These are phyloP conservation scores for Fomitopsis palustris DNA, from an alignment of 1,284 basidiomycete genomes.

Conservation along the genomic window DNA sequence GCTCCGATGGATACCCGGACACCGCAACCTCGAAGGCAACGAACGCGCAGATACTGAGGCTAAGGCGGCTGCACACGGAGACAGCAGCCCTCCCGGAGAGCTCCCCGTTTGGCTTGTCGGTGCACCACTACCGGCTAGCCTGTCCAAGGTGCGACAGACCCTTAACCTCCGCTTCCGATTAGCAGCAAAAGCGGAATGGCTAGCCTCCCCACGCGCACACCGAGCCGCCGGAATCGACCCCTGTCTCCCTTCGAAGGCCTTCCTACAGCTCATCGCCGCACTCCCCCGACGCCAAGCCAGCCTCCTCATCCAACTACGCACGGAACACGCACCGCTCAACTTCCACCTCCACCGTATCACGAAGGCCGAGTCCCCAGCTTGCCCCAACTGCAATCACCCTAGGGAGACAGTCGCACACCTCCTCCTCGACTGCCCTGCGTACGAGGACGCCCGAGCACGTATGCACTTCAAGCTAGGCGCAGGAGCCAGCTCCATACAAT, in stretches of 20 bases:
- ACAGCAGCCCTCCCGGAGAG: not conserved
- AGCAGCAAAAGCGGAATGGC: conserved; percentile 3
- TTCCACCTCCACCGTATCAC: conserved; percentile 23
- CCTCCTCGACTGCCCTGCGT: conserved; percentile 25
- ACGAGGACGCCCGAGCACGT: too few species aligned
- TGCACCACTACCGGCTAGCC: conserved; percentile 11
- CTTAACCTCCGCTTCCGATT: not conserved
- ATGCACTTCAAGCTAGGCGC: too few species aligned
- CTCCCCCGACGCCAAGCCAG: conserved; percentile 11
- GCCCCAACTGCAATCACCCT: conserved; percentile 18
- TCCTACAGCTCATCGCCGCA: not conserved
- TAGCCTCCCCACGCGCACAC: not conserved
- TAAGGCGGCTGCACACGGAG: conserved; percentile 15
- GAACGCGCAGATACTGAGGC: conserved; percentile 15
- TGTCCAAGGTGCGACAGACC: conserved; percentile 3
- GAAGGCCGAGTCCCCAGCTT: conserved; percentile 12
- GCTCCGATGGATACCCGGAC: conserved; percentile 16
- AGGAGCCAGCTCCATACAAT: conserved; percentile 3
- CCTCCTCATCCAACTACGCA: conserved; percentile 27
- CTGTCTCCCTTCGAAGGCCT: conserved; percentile 5
- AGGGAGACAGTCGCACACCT: conserved; percentile 25
- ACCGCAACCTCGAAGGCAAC: conserved; percentile 17
- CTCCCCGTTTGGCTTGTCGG: conserved; percentile 9
- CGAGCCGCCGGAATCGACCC: conserved; percentile 8
- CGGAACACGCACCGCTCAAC: conserved; percentile 25